These are phyloP conservation scores for Thelonectria olida DNA, from an alignment of 2,329 filamentous ascomycete genomes.

Conservation along the genomic window DNA sequence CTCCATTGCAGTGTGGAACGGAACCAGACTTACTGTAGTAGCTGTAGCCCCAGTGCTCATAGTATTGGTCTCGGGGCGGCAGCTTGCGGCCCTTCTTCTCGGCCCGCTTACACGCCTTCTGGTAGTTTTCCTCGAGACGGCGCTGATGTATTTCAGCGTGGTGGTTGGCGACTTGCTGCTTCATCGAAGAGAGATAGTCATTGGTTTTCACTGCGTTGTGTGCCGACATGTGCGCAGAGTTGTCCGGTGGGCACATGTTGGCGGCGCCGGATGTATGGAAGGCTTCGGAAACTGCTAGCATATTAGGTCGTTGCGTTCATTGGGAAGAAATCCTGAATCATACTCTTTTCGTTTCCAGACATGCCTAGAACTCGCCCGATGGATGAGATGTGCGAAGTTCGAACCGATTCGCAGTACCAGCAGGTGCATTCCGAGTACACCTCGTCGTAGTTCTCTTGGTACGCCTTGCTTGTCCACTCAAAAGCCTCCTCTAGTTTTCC, in stretches of 20 bases:
- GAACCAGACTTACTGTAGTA: conserved; percentile 51
- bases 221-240: conserved; percentile 75
- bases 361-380: conserved; percentile 56
- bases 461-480: conserved; percentile 76
- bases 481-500: conserved; percentile 70
- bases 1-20: neutral
- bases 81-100: conserved; percentile 58
- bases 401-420: conserved; percentile 79
- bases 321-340: rapidly evolving
- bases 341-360: conserved; percentile 55
- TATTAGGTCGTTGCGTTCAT: neutral
- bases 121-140: conserved; percentile 64
- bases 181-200: neutral
- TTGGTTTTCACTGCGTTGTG: conserved; percentile 70
- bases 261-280: conserved; percentile 60
- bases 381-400: conserved; percentile 56
- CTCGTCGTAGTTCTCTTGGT: conserved; percentile 70
- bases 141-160: conserved; percentile 30
- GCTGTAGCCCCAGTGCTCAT: conserved; percentile 63
- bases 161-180: conserved; percentile 22
- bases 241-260: conserved; percentile 61
- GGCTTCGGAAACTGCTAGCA: conserved; percentile 43
- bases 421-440: conserved; percentile 82
- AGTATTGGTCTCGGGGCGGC: conserved; percentile 59
- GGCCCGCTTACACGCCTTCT: conserved; percentile 60